Evolutionary conservation across 1,284 basidiomycete genomes (phyloP), one percentile per base, ranked within the genome.

Genomic region (Heliocybe sulcata): DNA sequence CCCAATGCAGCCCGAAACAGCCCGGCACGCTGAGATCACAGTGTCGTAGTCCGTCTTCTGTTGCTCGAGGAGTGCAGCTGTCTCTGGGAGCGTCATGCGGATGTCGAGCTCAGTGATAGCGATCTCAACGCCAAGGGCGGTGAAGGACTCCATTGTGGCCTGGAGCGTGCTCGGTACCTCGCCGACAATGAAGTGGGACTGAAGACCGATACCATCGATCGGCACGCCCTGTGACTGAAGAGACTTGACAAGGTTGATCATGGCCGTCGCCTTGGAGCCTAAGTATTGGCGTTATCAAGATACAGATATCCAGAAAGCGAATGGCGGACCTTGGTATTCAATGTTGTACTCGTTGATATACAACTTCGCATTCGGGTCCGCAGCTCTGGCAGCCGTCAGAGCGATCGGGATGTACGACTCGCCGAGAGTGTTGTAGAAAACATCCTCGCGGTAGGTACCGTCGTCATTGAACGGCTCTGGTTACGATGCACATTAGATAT

Each of bases 281-380:
- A 56, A 35, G 14, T n/a, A 35, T 9, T 3, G 25, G 31, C 12
- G 38, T 4, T 35, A 23, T 51, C 25, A 50, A 16, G 9, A 20
- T 6, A 2, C 25, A 42, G 16, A 14, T 45, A 42, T 42, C n/a
- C 26, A 38, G n/a, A 2, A 9, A 22, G 14, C n/a, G 50, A 25
- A 23, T 26, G 12, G 20, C 53, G 19, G 22, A 57, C 54, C 45
- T 8, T 53, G 12, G 35, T 25, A 31, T 58, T 80, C 78, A 51
- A 80, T 73, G 64, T 79, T 82, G 69, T 79, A 84, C 60, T 83
- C 81, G 61, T 83, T 83, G 67, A 82, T 79, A 19, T 64, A 66
- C 9, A 67, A 59, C 63, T 69, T 66, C 6, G 75, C 70, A 49
- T 63, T 65, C 1, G 76, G 73, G 59, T 80, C 78, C 11, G 77